Percentiles rank a stretch among this genome's conserved stretches.
phyloP scores from a whole-genome alignment of 176 grass and related monocot species.

The Tuctoria greenei region DNA sequence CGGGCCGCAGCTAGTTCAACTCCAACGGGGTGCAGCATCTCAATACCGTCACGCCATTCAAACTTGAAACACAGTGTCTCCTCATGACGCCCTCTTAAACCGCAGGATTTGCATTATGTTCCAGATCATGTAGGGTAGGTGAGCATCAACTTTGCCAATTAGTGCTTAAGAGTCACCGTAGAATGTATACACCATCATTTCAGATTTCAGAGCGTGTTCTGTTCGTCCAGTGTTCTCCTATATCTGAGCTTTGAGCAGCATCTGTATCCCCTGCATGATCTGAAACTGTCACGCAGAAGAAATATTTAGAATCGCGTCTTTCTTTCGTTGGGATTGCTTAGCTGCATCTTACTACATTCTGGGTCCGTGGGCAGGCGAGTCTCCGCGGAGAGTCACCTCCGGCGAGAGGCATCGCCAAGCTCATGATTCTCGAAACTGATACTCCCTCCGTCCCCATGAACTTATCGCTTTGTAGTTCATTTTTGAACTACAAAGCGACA shows the following conservation, averaged over 20 bases:
- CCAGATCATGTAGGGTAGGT: background rate
- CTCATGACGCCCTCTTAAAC: background rate
- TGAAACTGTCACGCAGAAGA: too few species aligned
- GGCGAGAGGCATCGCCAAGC: constrained; percentile 2
- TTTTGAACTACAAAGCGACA: too few species aligned
- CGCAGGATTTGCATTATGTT: background rate
- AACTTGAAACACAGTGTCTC: background rate
- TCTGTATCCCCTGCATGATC: background rate
- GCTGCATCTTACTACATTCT: background rate
- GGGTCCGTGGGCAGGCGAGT: background rate
- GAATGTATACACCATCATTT: background rate
- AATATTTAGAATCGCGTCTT: background rate
- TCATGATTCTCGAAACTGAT: background rate
- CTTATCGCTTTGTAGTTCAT: too few species aligned
- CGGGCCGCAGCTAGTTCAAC: background rate
- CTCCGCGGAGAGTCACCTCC: background rate
- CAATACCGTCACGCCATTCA: background rate
- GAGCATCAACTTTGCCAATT: background rate
- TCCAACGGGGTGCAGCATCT: background rate
- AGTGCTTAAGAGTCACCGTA: background rate
- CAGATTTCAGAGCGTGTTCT: background rate
- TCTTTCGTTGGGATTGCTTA: background rate
- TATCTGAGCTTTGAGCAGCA: background rate
- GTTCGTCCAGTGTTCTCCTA: background rate
- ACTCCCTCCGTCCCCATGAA: background rate